A percentile compares a stretch with the other conserved stretches of the same genome.
phyloP scores from a whole-genome alignment of 352 stramenopile species.

The Thraustochytrium sp. region DNA sequence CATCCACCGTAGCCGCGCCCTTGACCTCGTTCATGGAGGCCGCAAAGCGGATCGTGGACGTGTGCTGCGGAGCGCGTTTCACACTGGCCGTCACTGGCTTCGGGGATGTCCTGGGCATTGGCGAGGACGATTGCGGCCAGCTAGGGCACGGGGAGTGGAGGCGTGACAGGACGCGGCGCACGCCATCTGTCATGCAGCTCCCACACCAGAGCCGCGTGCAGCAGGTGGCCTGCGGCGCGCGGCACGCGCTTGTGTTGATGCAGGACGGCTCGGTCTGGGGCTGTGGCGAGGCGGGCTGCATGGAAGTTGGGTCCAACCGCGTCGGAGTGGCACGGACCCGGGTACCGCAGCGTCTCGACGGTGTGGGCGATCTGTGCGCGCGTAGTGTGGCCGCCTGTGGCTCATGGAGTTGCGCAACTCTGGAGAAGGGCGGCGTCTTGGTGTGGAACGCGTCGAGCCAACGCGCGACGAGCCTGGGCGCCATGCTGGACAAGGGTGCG shows the following conservation, averaged over 20 bases:
- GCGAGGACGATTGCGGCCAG: not conserved
- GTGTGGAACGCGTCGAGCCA: not conserved
- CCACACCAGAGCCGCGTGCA: not conserved
- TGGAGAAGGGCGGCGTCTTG: not conserved
- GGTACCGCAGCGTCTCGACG: not conserved
- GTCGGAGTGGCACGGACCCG: too few relatives aligned
- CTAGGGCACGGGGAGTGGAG: not conserved
- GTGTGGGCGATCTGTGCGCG: not conserved
- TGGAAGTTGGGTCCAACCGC: too few relatives aligned
- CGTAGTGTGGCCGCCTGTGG: not conserved
- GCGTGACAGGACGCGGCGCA: too few relatives aligned
- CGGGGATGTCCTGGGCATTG: not conserved
- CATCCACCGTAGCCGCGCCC: not conserved
- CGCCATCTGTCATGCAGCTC: not conserved
- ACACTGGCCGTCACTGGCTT: not conserved
- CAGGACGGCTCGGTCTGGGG: not conserved
- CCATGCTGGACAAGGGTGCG: not conserved
- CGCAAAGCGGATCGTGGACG: not conserved
- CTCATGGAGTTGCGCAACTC: not conserved
- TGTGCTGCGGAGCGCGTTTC: not conserved
- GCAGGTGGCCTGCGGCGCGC: not conserved
- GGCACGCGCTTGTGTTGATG: not conserved
- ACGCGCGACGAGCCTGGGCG: not conserved
- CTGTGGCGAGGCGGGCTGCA: not conserved
- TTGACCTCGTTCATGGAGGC: not conserved